Conservation (phyloP, 1,139 yeast species). For the Williopsis jadinii region DNA sequence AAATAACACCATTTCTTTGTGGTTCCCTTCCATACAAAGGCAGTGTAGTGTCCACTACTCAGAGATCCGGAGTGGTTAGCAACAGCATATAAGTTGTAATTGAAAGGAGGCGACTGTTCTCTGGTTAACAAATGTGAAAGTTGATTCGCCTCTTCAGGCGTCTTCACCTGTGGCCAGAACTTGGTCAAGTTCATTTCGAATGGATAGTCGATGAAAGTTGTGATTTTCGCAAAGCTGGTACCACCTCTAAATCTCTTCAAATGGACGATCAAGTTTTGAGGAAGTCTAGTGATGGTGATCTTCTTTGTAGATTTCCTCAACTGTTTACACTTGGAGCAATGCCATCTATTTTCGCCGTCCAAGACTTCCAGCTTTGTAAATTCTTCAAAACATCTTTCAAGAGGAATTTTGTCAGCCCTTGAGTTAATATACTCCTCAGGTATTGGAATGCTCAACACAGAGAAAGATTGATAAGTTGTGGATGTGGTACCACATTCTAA, state of each 20-base stretch:
- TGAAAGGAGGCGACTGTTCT: slow-evolving; percentile 74
- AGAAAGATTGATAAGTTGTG: slow-evolving; percentile 80
- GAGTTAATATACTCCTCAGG: slow-evolving; percentile 33
- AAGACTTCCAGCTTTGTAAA: slow-evolving; percentile 63
- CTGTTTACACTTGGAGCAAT: slow-evolving; percentile 73
- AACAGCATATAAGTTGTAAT: slow-evolving; percentile 73
- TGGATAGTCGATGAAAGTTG: slow-evolving; percentile 31
- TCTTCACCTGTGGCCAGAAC: slow-evolving; percentile 63
- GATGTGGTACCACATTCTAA: slow-evolving; percentile 71
- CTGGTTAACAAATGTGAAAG: slow-evolving; percentile 54
- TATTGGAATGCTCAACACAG: slow-evolving; percentile 69
- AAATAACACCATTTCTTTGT: slow-evolving; percentile 65
- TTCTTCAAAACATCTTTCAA: slow-evolving; percentile 57
- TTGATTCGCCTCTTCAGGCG: slow-evolving; percentile 36
- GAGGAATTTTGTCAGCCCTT: slow-evolving; percentile 23
- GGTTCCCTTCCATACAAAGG: slow-evolving; percentile 63
- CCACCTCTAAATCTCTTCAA: slow-evolving; percentile 62
- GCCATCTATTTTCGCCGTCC: slow-evolving; percentile 84
- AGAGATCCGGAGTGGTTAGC: slow-evolving; percentile 84
- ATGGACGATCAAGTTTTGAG: slow-evolving; percentile 65
- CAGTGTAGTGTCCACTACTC: slow-evolving; percentile 88
- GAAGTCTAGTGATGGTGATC: slow-evolving; percentile 63
- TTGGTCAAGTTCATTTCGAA: slow-evolving; percentile 58
- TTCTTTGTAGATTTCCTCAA: slow-evolving; percentile 63
- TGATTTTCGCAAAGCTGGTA: slow-evolving; percentile 25